A percentile compares a stretch with the other conserved stretches of the same genome.
Conservation (phyloP, 345 rosid species). For the Rubroshorea leprosula region DNA sequence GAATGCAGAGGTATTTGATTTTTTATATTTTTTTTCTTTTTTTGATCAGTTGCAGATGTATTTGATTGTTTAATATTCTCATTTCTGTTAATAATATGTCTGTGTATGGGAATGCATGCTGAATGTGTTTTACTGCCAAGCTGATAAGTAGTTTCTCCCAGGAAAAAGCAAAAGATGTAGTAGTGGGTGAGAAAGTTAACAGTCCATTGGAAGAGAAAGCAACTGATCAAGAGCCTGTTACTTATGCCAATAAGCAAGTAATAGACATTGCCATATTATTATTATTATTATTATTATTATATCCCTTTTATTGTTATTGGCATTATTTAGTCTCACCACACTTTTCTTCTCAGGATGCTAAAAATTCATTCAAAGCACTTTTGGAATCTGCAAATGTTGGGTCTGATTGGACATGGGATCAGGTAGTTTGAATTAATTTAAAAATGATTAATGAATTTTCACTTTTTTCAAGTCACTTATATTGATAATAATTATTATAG, state of each 20-base stretch:
- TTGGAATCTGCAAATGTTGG: conserved; percentile 76
- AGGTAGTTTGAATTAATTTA: conserved; percentile 31
- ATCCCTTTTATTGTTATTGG: conserved; percentile 13
- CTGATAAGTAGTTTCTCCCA: conserved; percentile 22
- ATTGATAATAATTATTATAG: conserved; percentile 29
- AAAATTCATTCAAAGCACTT: conserved; percentile 74
- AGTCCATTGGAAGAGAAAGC: conserved; percentile 51
- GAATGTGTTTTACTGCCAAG: conserved; percentile 7
- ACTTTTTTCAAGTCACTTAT: not conserved
- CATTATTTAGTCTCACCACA: conserved; percentile 9
- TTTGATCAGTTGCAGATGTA: conserved; percentile 41
- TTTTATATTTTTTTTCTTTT: too few species aligned
- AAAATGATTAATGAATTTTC: not conserved
- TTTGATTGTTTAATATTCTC: conserved; percentile 3
- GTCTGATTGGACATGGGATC: conserved; percentile 98
- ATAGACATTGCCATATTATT: not conserved
- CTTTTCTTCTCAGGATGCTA: conserved; percentile 56
- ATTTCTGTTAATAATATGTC: conserved; percentile 7
- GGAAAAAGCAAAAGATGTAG: conserved; percentile 41
- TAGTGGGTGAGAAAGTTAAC: conserved; percentile 37
- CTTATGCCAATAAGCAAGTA: conserved; percentile 69
- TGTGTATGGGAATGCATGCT: conserved; percentile 4
- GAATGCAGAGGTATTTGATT: conserved; percentile 32
- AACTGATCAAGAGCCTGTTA: conserved; percentile 43
- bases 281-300: conserved; percentile 2